phyloP scores from a whole-genome alignment of 768 basidiomycete genomes.

The Suillus plorans region DNA sequence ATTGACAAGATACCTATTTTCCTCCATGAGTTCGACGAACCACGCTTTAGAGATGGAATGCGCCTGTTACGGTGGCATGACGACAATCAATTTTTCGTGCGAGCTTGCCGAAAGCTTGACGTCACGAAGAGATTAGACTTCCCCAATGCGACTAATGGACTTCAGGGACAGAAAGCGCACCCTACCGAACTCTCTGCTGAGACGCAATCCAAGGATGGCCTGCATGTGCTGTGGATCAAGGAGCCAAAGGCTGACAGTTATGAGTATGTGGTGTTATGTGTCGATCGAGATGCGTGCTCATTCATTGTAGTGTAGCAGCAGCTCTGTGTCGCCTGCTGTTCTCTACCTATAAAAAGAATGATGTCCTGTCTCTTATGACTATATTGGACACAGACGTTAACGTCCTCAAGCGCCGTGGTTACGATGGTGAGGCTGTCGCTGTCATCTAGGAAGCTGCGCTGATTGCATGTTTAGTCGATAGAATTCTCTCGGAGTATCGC shows the following conservation, averaged over 20 bases:
- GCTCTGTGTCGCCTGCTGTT: slow-evolving; percentile 78
- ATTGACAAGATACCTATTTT: slow-evolving; percentile 83
- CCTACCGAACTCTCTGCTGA: slow-evolving; percentile 65
- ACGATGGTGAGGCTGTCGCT: slow-evolving; percentile 54
- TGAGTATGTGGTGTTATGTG: slow-evolving; percentile 54
- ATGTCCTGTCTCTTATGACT: slow-evolving; percentile 84
- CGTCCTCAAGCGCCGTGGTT: slow-evolving; percentile 74
- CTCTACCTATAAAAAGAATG: slow-evolving; percentile 71
- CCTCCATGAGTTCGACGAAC: slow-evolving; percentile 77
- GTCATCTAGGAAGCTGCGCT: background rate
- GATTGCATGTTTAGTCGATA: slow-evolving; percentile 8
- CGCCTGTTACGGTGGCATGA: slow-evolving; percentile 59
- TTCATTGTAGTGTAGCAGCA: slow-evolving; percentile 63
- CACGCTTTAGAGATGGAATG: slow-evolving; percentile 44
- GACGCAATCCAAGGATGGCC: slow-evolving; percentile 45
- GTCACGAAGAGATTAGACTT: slow-evolving; percentile 59
- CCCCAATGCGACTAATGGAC: slow-evolving; percentile 28
- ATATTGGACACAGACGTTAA: slow-evolving; percentile 86
- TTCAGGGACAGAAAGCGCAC: slow-evolving; percentile 16
- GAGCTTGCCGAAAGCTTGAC: slow-evolving; percentile 55
- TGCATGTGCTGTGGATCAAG: slow-evolving; percentile 64
- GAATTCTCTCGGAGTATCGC: slow-evolving; percentile 4
- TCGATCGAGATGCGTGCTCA: slow-evolving; percentile 5
- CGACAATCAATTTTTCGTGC: slow-evolving; percentile 61
- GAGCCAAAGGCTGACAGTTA: slow-evolving; percentile 78